Base-by-base conservation (phyloP, 2,329 filamentous ascomycete species). In the Colletotrichum neosansevieriae region DNA sequence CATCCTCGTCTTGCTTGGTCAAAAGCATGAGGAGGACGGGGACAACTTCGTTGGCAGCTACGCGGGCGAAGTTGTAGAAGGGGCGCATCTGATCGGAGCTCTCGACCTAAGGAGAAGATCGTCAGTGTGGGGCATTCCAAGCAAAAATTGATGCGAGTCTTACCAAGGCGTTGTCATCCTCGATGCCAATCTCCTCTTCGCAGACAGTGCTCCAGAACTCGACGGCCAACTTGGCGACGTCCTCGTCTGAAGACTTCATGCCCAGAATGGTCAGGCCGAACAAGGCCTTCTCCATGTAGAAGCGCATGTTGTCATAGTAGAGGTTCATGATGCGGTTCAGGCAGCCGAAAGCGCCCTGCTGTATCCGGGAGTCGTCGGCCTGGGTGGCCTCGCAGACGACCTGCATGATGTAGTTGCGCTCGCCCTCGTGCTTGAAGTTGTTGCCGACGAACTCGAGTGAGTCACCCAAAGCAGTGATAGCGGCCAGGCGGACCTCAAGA, bases 131-230 rank as follows among this genome's bases (percentile, higher is more conserved):
- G 69, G 62, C 53, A 53, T 21, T 19, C 1, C 19, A 19, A 42
- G 4, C 58, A 54, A 70, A 70, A 51, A 12, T 45, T 24, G 6
- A 21, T 59, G 32, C 83, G 6, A 51, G 49, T 24, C 49, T 73
- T 82, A 92, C 90, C 81, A 92, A 90, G 72, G 90, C 87, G 79
- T 99, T 99, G 81, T 99, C 96, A 77, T 99, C 96, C 78, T 99
- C 96, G 75, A 99, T 98, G 72, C 92, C 92, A 75, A 98, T 95
- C 81, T 99, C 96, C 82, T 99, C 96, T 80, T 99, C 96, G 80
- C 96, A 99, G 56, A 99, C 96, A n/a, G 96, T 98, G 85, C 95
- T 98, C 96, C 96, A 99, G 84, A 99, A 99, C 79, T 99, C 96
- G 73, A 99, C 94, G 42, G 96, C 96, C 64, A 99, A 87, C 87